A percentile compares a stretch with the other conserved stretches of the same genome.
These are phyloP conservation scores for Aspergillus nanangensis DNA, from an alignment of 495 filamentous ascomycete species.

Conservation along the genomic window DNA sequence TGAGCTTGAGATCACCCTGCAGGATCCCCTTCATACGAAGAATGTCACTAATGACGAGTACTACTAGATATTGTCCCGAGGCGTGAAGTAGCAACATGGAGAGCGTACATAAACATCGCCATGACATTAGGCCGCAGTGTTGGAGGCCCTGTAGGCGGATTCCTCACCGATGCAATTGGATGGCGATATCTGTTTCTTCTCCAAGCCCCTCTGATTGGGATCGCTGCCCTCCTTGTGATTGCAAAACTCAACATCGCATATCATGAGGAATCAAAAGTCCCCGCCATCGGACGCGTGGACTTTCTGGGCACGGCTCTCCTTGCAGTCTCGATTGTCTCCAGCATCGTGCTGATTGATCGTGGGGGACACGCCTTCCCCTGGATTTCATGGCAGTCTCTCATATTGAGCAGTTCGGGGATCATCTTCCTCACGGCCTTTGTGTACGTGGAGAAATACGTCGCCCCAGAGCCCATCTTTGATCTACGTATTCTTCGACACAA, in stretches of 20 bases:
- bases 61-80: slow-evolving; percentile 54
- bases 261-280: neutral
- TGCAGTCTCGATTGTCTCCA: slow-evolving; percentile 37
- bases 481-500: slow-evolving; percentile 55
- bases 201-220: slow-evolving; percentile 50
- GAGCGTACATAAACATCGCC: slow-evolving; percentile 61
- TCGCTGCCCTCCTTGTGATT: slow-evolving; percentile 47
- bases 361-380: slow-evolving; percentile 56
- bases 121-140: slow-evolving; percentile 59
- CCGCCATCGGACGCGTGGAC: slow-evolving; percentile 47
- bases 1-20: slow-evolving; percentile 11
- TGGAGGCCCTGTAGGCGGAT: slow-evolving; percentile 62
- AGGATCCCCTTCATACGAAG: neutral
- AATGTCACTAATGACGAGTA: neutral
- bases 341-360: slow-evolving; percentile 55
- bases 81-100: slow-evolving; percentile 64
- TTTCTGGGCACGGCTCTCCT: slow-evolving; percentile 52
- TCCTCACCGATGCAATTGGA: slow-evolving; percentile 58
- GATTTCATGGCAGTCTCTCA: slow-evolving; percentile 37
- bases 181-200: slow-evolving; percentile 66
- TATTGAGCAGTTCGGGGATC: slow-evolving; percentile 13
- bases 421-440: slow-evolving; percentile 43
- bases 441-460: slow-evolving; percentile 46
- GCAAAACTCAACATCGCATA: slow-evolving; percentile 40
- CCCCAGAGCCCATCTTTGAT: slow-evolving; percentile 58